Evolutionary conservation across 441 rosid genomes (phyloP).

Genomic region (Gossypium trilobum): DNA sequence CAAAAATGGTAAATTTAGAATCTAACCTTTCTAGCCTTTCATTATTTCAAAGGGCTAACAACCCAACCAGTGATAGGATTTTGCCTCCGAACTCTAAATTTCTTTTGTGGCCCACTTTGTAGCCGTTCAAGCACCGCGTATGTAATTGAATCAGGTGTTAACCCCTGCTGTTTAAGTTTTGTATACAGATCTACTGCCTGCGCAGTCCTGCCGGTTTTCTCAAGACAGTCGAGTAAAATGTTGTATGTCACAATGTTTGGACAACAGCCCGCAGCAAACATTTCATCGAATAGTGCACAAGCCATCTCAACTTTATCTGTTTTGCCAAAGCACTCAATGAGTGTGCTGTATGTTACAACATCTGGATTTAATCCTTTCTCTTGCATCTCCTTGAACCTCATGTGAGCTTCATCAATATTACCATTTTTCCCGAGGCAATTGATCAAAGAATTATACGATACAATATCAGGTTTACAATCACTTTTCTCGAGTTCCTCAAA

Average conservation of each 20-base stretch:
- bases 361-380: constrained; percentile 80
- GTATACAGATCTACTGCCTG: constrained; percentile 82
- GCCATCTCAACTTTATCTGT: constrained; percentile 87
- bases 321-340: constrained; percentile 91
- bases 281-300: constrained; percentile 67
- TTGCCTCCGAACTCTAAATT: constrained; percentile 57
- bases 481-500: constrained; percentile 80
- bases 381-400: constrained; percentile 83
- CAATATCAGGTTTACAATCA: constrained; percentile 56
- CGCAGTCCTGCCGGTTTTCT: constrained; percentile 70
- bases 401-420: constrained; percentile 87
- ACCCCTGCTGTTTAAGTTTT: constrained; percentile 69
- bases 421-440: constrained; percentile 90
- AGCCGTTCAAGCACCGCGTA: constrained; percentile 65
- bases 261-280: constrained; percentile 64
- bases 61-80: constrained; percentile 90
- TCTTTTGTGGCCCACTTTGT: constrained; percentile 65
- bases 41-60: constrained; percentile 63
- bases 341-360: constrained; percentile 81
- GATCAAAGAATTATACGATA: constrained; percentile 81
- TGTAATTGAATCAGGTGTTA: constrained; percentile 80
- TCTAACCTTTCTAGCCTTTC: background rate
- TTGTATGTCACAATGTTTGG: constrained; percentile 87
- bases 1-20: background rate
- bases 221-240: constrained; percentile 76